A percentile compares a stretch with the other conserved stretches of the same genome.
phyloP scores from a whole-genome alignment of 805 yeast species.

The Myxozyma melibiosi region DNA sequence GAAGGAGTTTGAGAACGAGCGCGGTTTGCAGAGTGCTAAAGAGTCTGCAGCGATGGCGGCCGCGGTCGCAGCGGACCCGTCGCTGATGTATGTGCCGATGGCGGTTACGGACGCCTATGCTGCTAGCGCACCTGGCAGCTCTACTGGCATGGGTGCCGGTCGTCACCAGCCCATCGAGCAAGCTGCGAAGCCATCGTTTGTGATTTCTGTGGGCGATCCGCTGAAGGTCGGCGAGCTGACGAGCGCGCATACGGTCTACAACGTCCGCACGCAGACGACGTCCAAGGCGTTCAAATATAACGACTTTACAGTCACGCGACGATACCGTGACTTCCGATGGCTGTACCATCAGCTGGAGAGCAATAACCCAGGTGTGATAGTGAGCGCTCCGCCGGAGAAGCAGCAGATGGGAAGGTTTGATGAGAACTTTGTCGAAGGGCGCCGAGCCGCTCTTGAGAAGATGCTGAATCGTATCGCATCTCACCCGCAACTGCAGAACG shows the following conservation, averaged over 20 bases:
- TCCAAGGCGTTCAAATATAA: constrained; percentile 45
- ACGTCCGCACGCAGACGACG: constrained; percentile 64
- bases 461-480: constrained; percentile 77
- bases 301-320: constrained; percentile 67
- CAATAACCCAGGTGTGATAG: constrained; percentile 84
- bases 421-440: constrained; percentile 82
- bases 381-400: constrained; percentile 96
- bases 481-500: constrained; percentile 60
- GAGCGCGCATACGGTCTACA: constrained; percentile 83
- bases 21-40: constrained; percentile 23
- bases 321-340: constrained; percentile 95
- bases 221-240: constrained; percentile 88
- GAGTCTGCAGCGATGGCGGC: constrained; percentile 31
- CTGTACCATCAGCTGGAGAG: constrained; percentile 81
- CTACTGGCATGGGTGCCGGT: constrained; percentile 1
- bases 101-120: constrained; percentile 10
- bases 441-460: constrained; percentile 79
- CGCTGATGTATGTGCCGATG: constrained; percentile 11
- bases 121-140: constrained; percentile 4
- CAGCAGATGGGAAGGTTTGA: constrained; percentile 91
- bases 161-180: constrained; percentile 26
- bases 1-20: constrained; percentile 18
- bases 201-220: constrained; percentile 84
- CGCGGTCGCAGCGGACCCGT: constrained; percentile 27
- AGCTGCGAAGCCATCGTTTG: constrained; percentile 44